Percentiles rank a stretch among this genome's conserved stretches.
Conservation (phyloP, 352 stramenopile genomes). For the Globisporangium echinulatum region DNA sequence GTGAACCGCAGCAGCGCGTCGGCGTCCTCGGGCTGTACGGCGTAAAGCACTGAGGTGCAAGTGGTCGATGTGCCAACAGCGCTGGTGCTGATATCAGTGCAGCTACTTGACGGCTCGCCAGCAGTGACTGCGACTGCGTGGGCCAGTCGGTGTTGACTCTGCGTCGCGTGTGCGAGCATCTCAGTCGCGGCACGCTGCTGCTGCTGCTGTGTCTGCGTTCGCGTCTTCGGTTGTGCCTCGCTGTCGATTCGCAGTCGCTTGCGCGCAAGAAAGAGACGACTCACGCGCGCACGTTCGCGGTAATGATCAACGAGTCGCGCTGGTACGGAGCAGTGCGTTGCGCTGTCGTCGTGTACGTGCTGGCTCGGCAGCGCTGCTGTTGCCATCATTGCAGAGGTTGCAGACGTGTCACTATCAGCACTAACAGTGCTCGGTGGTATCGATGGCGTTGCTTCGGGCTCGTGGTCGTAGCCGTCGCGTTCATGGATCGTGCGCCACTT, state of each 20-base stretch:
- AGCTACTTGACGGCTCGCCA: background rate
- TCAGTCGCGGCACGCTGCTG: constrained; percentile 13
- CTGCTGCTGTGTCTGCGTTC: background rate
- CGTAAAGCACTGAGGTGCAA: constrained; percentile 1
- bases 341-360: background rate
- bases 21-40: constrained; percentile 18
- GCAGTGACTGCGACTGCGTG: constrained; percentile 4
- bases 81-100: too few relatives aligned
- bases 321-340: background rate
- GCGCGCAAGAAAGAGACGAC: constrained; percentile 6
- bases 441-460: background rate
- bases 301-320: constrained; percentile 8
- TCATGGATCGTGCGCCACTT: constrained; percentile 34
- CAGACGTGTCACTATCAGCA: background rate
- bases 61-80: background rate
- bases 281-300: background rate
- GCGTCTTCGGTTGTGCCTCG: background rate
- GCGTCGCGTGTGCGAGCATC: constrained; percentile 12
- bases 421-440: background rate
- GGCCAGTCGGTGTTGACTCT: constrained; percentile 21
- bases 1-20: constrained; percentile 29
- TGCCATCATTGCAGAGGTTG: background rate
- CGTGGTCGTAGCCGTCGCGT: constrained; percentile 19
- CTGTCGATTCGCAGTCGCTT: constrained; percentile 1
- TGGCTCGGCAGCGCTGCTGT: background rate